Conservation (phyloP, 805 yeast species). For the Cyberlindnera bimundalis region DNA sequence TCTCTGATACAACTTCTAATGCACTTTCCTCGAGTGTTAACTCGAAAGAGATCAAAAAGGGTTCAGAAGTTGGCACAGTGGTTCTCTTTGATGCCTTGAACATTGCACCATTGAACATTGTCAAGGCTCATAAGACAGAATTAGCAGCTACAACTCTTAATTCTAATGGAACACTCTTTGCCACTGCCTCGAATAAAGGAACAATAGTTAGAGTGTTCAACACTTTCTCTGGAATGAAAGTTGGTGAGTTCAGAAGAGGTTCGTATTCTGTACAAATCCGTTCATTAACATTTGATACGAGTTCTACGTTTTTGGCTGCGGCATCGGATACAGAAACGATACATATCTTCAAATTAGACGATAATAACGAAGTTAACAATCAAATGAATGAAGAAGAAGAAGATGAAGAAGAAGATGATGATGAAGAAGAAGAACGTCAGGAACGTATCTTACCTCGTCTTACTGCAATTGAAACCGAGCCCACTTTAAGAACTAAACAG, state of each 20-base stretch:
- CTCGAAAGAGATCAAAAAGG: not conserved
- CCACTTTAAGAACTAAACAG: slow-evolving; percentile 5
- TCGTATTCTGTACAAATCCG: slow-evolving; percentile 58
- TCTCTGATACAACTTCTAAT: slow-evolving; percentile 6
- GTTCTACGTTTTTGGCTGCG: slow-evolving; percentile 49
- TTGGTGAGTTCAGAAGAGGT: slow-evolving; percentile 79
- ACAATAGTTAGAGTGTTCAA: slow-evolving; percentile 83
- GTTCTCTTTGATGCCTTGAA: slow-evolving; percentile 75
- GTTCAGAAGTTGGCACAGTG: slow-evolving; percentile 34
- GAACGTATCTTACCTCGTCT: slow-evolving; percentile 17
- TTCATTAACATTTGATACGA: slow-evolving; percentile 48
- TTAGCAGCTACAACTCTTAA: slow-evolving; percentile 67
- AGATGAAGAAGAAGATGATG: slow-evolving; percentile 12
- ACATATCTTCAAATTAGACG: slow-evolving; percentile 56
- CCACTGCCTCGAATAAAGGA: slow-evolving; percentile 88
- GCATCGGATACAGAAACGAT: slow-evolving; percentile 63
- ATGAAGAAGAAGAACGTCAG: slow-evolving; percentile 13
- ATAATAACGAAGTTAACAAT: not conserved
- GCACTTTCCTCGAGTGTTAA: too few relatives aligned
- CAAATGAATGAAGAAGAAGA: slow-evolving; percentile 1
- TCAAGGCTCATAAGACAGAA: slow-evolving; percentile 83
- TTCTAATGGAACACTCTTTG: slow-evolving; percentile 72
- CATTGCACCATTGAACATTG: slow-evolving; percentile 71
- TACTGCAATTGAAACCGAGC: not conserved
- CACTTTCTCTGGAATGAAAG: slow-evolving; percentile 48